Evolutionary conservation across 768 basidiomycete species (phyloP).

Genomic region (Leccinum fibrillosum): DNA sequence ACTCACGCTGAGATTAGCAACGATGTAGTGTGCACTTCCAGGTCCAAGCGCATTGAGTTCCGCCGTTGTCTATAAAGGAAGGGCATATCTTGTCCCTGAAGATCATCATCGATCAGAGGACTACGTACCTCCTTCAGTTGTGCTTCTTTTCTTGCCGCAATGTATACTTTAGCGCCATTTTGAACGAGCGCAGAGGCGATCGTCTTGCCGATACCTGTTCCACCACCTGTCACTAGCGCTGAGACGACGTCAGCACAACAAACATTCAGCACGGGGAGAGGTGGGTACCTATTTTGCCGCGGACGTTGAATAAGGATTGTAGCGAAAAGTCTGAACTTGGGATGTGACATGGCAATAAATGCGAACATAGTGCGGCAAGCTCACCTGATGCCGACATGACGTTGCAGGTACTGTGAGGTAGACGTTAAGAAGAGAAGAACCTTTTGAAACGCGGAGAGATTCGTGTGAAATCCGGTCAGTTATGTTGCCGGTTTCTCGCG

Average conservation of each 20-base stretch:
- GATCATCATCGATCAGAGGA: conserved; percentile 32
- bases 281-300: conserved; percentile 62
- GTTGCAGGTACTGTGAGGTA: not conserved
- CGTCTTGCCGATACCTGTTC: conserved; percentile 81
- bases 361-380: not conserved
- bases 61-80: conserved; percentile 40
- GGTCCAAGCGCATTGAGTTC: conserved; percentile 60
- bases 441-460: not conserved
- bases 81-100: not conserved
- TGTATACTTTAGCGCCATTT: conserved; percentile 88
- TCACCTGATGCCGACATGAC: conserved; percentile 17
- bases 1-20: conserved; percentile 70
- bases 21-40: conserved; percentile 67
- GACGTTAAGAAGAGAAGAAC: too few relatives aligned
- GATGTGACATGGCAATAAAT: not conserved
- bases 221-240: conserved; percentile 83
- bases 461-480: not conserved
- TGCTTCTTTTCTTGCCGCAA: conserved; percentile 79
- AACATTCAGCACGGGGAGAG: not conserved
- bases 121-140: conserved; percentile 67
- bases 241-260: not conserved
- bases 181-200: conserved; percentile 79
- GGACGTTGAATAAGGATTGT: conserved; percentile 58
- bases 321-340: conserved; percentile 45
- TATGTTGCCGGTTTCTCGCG: too few relatives aligned